Evolutionary conservation across 352 stramenopile species (phyloP), one percentile per base, ranked within the genome.

Genomic region (Pythium insidiosum): DNA sequence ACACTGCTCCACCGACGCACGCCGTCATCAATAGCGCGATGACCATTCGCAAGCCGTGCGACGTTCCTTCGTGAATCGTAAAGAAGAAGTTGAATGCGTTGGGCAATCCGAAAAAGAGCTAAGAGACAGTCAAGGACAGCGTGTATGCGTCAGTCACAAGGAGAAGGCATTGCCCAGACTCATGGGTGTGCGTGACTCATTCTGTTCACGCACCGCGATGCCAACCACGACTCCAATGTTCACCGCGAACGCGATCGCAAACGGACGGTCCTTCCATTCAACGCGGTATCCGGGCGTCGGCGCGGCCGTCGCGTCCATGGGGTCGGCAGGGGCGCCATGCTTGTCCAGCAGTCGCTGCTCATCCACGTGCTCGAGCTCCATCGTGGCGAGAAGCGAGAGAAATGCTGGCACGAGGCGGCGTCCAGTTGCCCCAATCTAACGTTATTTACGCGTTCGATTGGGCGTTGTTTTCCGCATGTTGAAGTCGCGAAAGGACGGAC

Each of bases 11-110:
- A 11, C 79, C 75, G 30, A 92, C 66, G 50, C 62, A 72, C 7
- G 72, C 81, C 26, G 78, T 92, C 21, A 50, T 42, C 19, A 89
- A 37, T 42, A 88, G 72, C 21, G 88, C 73, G 43, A 70, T 44
- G 24, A 91, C 77, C 35, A 91, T 74, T 13, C 71, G 84, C 33
- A 90, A 37, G 0, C 79, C 79, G 42, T 91, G 81, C 16, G 81
- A 93, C 9, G 28, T 15, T 15, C 28, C 72, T 13, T 60, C 54
- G 39, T 94, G 81, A 12, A 69, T 61, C 15, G 81, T 94, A 42
- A 94, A 94, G 59, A 86, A 79, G 40, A 90, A 69, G 29, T 68
- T 76, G 6, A 68, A 83, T 2, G 74, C 57, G 38, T 90, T 92
- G 19, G 81, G 81, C 6, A 88, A 49, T 4, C 81, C 81, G 38